phyloP scores from a whole-genome alignment of 208 protist genomes.

The Leishmania turanica region DNA sequence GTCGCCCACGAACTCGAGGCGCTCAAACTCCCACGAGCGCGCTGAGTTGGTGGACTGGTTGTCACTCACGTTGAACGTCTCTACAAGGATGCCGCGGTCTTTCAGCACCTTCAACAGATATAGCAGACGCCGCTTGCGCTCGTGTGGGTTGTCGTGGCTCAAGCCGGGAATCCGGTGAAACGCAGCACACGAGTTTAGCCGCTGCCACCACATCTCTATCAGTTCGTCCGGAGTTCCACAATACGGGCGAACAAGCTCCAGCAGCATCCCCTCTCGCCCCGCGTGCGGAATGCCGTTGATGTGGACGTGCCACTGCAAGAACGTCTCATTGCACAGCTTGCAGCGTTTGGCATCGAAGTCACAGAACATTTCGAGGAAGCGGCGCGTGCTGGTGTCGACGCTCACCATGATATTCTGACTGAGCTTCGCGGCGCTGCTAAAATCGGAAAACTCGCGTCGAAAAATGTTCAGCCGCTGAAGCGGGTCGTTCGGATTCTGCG shows the following conservation, averaged over 20 bases:
- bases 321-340: conserved; percentile 88
- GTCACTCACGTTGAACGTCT: conserved; percentile 70
- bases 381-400: conserved; percentile 66
- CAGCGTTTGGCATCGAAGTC: conserved; percentile 82
- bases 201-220: conserved; percentile 69
- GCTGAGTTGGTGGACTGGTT: conserved; percentile 32
- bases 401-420: conserved; percentile 36
- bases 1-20: conserved; percentile 86
- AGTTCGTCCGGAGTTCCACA: conserved; percentile 86
- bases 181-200: conserved; percentile 44
- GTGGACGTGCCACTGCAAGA: conserved; percentile 79
- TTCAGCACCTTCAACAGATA: conserved; percentile 83
- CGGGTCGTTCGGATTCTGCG: conserved; percentile 30
- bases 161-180: conserved; percentile 73
- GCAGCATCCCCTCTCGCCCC: conserved; percentile 70
- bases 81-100: conserved; percentile 65
- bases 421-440: not conserved
- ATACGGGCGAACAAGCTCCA: conserved; percentile 83
- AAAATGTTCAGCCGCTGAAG: conserved; percentile 53
- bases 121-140: conserved; percentile 71
- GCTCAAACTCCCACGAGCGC: conserved; percentile 88
- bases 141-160: conserved; percentile 71
- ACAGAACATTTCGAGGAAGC: conserved; percentile 78
- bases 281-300: conserved; percentile 61
- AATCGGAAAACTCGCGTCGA: conserved; percentile 64